phyloP scores from a whole-genome alignment of 441 rosid species.

The Syzygium malaccense region DNA sequence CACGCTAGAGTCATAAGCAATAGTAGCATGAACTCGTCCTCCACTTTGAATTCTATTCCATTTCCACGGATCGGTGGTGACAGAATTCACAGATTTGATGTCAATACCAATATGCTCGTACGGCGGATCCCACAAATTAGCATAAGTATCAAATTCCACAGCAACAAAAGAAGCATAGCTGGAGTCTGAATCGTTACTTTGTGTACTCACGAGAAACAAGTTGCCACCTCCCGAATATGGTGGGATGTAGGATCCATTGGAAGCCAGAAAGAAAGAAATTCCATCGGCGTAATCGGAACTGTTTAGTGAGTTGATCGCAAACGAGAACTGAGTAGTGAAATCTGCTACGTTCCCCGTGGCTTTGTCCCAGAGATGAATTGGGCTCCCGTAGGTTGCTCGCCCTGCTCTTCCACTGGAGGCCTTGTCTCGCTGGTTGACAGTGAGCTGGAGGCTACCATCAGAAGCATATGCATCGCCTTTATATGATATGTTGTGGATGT shows the following conservation, averaged over 20 bases:
- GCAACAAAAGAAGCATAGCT: background rate
- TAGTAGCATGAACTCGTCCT: background rate
- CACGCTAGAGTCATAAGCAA: background rate
- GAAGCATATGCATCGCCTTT: background rate
- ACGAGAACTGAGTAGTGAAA: background rate
- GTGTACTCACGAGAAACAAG: background rate
- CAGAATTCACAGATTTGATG: background rate
- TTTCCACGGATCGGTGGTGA: background rate
- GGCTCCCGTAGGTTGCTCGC: background rate
- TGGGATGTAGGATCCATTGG: background rate
- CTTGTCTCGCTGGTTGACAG: background rate
- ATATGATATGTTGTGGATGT: background rate
- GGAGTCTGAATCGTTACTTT: background rate
- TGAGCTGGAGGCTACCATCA: background rate
- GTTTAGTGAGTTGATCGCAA: background rate
- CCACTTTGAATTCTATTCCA: background rate
- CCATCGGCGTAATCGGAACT: background rate
- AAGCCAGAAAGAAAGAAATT: background rate
- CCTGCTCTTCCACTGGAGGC: background rate
- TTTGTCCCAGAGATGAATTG: constrained; percentile 2
- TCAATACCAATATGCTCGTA: background rate
- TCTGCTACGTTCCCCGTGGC: background rate
- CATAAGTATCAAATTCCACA: background rate
- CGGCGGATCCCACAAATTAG: rapidly evolving
- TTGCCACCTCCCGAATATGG: background rate